Conservation (phyloP, 306 rosid genomes). For the Mimosa pudica region DNA sequence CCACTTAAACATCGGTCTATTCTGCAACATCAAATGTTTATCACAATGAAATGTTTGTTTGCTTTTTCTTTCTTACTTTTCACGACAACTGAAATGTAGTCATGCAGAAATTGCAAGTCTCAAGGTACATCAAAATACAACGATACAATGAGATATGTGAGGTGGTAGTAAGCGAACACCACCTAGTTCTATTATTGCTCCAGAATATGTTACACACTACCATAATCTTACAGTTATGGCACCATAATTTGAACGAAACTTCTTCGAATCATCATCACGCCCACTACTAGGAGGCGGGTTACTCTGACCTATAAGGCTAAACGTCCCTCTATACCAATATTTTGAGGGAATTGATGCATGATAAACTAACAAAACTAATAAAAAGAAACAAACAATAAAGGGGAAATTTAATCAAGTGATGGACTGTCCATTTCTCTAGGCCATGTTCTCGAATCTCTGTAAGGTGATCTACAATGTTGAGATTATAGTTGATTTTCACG, state of each 20-base stretch:
- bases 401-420: background rate
- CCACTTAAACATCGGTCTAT: no score
- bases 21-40: no score
- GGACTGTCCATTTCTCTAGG: background rate
- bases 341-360: constrained; percentile 24
- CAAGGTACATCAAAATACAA: no score
- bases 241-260: background rate
- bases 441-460: background rate
- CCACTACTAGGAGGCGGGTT: background rate
- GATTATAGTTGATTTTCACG: background rate
- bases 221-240: background rate
- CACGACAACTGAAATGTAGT: no score
- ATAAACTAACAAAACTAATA: constrained; percentile 19
- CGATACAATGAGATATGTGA: no score
- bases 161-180: no score
- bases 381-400: background rate
- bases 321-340: constrained; percentile 25
- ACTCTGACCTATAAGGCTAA: background rate
- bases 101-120: no score
- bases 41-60: no score
- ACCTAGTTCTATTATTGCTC: background rate
- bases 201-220: background rate
- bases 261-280: constrained; percentile 11
- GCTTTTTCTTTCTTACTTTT: no score
- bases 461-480: background rate